Percentiles rank a stretch among this genome's conserved stretches.
phyloP scores from a whole-genome alignment of 129 eudicot species.

The Flaveria trinervia region DNA sequence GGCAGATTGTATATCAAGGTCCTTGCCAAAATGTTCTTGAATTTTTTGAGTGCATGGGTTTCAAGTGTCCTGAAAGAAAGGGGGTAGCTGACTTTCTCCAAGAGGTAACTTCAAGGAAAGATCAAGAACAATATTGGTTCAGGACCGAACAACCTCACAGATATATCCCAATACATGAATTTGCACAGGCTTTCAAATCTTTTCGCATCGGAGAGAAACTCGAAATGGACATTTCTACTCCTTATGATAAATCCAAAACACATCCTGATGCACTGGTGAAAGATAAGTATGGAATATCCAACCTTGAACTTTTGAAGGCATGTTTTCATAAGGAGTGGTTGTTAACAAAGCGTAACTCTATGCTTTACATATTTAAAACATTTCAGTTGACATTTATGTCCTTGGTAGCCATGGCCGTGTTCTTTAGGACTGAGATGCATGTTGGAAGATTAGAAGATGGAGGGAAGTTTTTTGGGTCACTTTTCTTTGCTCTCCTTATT shows the following conservation, averaged over 20 bases:
- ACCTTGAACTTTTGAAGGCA: constrained; percentile 21
- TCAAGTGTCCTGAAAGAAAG: constrained; percentile 22
- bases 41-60: constrained; percentile 21
- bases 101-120: constrained; percentile 26
- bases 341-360: constrained; percentile 19
- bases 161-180: constrained; percentile 11
- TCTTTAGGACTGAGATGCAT: constrained; percentile 12
- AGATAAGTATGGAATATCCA: constrained; percentile 13
- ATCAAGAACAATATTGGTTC: constrained; percentile 14
- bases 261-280: constrained; percentile 18
- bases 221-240: background rate
- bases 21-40: constrained; percentile 18
- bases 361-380: constrained; percentile 30
- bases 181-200: constrained; percentile 7
- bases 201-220: background rate
- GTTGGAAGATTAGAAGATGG: constrained; percentile 23
- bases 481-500: constrained; percentile 23
- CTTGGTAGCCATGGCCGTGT: constrained; percentile 18
- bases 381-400: constrained; percentile 24
- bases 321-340: constrained; percentile 16
- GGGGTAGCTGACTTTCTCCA: constrained; percentile 32
- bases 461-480: constrained; percentile 22
- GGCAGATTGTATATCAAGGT: constrained; percentile 30
- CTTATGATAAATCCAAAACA: constrained; percentile 20
- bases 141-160: constrained; percentile 15